Evolutionary conservation across 2,329 filamentous ascomycete species (phyloP).

Genomic region (Pseudogymnoascus sp.): DNA sequence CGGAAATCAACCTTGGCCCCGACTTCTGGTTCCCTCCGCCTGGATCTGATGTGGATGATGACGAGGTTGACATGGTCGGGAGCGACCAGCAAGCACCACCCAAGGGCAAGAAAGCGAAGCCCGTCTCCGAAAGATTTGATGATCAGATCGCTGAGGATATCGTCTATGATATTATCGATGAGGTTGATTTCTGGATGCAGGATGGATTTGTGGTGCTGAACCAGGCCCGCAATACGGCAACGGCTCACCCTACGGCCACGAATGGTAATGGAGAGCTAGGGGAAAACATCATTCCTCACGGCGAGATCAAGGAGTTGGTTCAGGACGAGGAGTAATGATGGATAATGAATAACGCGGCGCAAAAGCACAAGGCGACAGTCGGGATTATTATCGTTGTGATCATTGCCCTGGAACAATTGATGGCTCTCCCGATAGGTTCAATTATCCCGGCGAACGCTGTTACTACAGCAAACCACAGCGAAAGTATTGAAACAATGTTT

Average conservation of each 20-base stretch:
- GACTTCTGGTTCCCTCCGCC: slow-evolving; percentile 85
- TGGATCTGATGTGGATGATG: slow-evolving; percentile 39
- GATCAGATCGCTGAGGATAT: slow-evolving; percentile 95
- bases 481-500: slow-evolving; percentile 12
- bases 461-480: not conserved
- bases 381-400: not conserved
- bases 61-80: slow-evolving; percentile 45
- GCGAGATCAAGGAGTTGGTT: slow-evolving; percentile 60
- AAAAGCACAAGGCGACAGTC: not conserved
- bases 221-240: not conserved
- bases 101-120: slow-evolving; percentile 39
- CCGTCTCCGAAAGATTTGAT: slow-evolving; percentile 72
- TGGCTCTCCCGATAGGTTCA: not conserved
- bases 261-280: slow-evolving; percentile 37
- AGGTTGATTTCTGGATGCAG: slow-evolving; percentile 82
- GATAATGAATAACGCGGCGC: not conserved
- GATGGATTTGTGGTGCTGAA: slow-evolving; percentile 46
- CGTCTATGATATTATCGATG: slow-evolving; percentile 87
- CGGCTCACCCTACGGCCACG: slow-evolving; percentile 19
- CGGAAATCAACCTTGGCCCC: slow-evolving; percentile 89
- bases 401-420: not conserved
- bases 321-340: slow-evolving; percentile 47
- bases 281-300: slow-evolving; percentile 27
- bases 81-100: slow-evolving; percentile 29
- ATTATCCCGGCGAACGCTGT: not conserved